Conservation (phyloP, 176 grass and related monocot species). For the Cenchrus fungigraminus region DNA sequence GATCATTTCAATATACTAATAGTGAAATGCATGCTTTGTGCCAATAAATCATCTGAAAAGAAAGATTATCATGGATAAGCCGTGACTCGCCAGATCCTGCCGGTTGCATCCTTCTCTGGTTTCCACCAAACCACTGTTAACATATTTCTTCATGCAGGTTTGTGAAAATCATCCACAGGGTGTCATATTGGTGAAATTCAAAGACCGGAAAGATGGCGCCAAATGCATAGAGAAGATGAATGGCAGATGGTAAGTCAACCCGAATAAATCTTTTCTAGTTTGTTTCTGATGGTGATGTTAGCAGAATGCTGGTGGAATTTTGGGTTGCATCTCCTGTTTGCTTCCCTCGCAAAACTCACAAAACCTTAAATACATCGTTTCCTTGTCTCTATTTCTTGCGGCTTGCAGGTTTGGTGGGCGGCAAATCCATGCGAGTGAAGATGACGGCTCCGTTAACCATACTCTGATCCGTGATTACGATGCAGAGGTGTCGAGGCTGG, state of each 20-base stretch:
- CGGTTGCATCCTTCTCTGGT: slow-evolving; percentile 4
- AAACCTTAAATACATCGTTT: not conserved
- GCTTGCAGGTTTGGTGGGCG: slow-evolving; percentile 78
- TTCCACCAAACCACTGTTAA: slow-evolving; percentile 18
- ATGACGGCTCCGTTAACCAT: slow-evolving; percentile 87
- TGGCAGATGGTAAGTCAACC: slow-evolving; percentile 67
- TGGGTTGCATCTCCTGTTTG: not conserved
- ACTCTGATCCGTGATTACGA: slow-evolving; percentile 81
- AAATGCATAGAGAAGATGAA: slow-evolving; percentile 75
- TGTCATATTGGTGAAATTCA: slow-evolving; percentile 95
- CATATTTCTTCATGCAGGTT: slow-evolving; percentile 55
- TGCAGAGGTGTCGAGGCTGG: slow-evolving; percentile 77
- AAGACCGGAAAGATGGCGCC: slow-evolving; percentile 77
- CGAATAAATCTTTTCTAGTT: not conserved
- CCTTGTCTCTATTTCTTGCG: slow-evolving; percentile 1
- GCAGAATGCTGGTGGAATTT: not conserved
- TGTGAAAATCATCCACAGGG: slow-evolving; percentile 98
- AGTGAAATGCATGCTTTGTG: not conserved
- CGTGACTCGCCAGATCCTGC: not conserved
- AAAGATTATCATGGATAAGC: not conserved
- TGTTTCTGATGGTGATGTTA: slow-evolving; percentile 14
- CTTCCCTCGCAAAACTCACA: not conserved
- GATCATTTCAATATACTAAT: slow-evolving; percentile 1
- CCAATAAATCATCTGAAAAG: not conserved
- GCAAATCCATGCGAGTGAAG: slow-evolving; percentile 76